A percentile compares a stretch with the other conserved stretches of the same genome.
These are phyloP conservation scores for Peterozyma xylosa DNA, from an alignment of 805 yeast species.

Conservation along the genomic window DNA sequence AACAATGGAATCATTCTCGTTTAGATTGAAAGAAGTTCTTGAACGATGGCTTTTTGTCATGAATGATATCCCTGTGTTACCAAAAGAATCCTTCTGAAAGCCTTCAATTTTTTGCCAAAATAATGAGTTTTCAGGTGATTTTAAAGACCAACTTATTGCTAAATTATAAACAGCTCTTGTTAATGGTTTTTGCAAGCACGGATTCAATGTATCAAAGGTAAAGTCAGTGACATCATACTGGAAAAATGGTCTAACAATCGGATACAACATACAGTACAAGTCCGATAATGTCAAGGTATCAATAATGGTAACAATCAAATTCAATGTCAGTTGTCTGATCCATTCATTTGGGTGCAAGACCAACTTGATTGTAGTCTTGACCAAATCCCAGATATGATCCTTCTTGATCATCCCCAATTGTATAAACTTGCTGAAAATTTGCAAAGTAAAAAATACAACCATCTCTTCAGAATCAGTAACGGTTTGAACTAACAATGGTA, in stretches of 20 bases:
- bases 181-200: slow-evolving; percentile 62
- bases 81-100: slow-evolving; percentile 32
- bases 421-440: slow-evolving; percentile 46
- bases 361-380: slow-evolving; percentile 44
- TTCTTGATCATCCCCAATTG: slow-evolving; percentile 49
- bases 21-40: slow-evolving; percentile 8
- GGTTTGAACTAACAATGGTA: slow-evolving; percentile 81
- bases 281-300: slow-evolving; percentile 68
- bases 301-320: slow-evolving; percentile 55
- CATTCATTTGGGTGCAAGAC: slow-evolving; percentile 82
- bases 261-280: slow-evolving; percentile 74
- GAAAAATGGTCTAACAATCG: slow-evolving; percentile 69
- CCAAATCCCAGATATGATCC: slow-evolving; percentile 46
- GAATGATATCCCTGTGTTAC: slow-evolving; percentile 30
- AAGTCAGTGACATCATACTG: slow-evolving; percentile 69
- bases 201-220: slow-evolving; percentile 56
- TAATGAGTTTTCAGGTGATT: slow-evolving; percentile 39
- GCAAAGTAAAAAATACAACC: slow-evolving; percentile 65
- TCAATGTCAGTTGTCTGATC: slow-evolving; percentile 64
- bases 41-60: slow-evolving; percentile 16
- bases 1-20: slow-evolving; percentile 21
- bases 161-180: slow-evolving; percentile 57
- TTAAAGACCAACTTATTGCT: slow-evolving; percentile 64
- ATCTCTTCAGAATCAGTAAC: slow-evolving; percentile 77
- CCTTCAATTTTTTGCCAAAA: slow-evolving; percentile 64